These are phyloP conservation scores for Agaricus bisporus DNA, from an alignment of 768 basidiomycete genomes.

Conservation along the genomic window DNA sequence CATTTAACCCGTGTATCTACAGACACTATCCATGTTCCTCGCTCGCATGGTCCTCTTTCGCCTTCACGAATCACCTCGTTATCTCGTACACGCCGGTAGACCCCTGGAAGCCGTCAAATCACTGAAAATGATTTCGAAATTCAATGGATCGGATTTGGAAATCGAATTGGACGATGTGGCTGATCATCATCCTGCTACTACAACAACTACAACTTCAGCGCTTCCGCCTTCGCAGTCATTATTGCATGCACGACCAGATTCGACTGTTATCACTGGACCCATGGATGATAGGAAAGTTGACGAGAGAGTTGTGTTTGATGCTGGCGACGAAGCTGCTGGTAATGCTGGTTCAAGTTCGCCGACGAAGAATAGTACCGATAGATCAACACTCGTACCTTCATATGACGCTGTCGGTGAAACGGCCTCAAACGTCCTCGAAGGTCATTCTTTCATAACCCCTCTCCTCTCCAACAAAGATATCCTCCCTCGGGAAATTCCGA, in stretches of 20 bases:
- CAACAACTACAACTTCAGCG: conserved; percentile 2
- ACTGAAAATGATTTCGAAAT: conserved; percentile 77
- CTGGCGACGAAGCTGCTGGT: conserved; percentile 22
- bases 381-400: conserved; percentile 2
- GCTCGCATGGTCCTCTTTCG: conserved; percentile 87
- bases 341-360: conserved; percentile 7
- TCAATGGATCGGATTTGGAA: conserved; percentile 71
- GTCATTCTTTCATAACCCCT: conserved; percentile 3
- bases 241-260: neutral
- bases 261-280: conserved; percentile 14
- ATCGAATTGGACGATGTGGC: conserved; percentile 69
- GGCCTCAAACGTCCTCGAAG: neutral
- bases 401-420: conserved; percentile 6
- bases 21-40: conserved; percentile 87
- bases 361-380: conserved; percentile 5
- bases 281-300: conserved; percentile 8
- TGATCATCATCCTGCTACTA: conserved; percentile 27
- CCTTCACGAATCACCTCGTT: conserved; percentile 91
- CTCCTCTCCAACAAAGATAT: neutral
- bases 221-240: neutral
- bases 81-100: conserved; percentile 84
- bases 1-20: conserved; percentile 5
- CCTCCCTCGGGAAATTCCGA: neutral
- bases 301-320: conserved; percentile 29
- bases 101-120: conserved; percentile 79